These are phyloP conservation scores for Cladorrhinum samala DNA, from an alignment of 495 filamentous ascomycete genomes.

Conservation along the genomic window DNA sequence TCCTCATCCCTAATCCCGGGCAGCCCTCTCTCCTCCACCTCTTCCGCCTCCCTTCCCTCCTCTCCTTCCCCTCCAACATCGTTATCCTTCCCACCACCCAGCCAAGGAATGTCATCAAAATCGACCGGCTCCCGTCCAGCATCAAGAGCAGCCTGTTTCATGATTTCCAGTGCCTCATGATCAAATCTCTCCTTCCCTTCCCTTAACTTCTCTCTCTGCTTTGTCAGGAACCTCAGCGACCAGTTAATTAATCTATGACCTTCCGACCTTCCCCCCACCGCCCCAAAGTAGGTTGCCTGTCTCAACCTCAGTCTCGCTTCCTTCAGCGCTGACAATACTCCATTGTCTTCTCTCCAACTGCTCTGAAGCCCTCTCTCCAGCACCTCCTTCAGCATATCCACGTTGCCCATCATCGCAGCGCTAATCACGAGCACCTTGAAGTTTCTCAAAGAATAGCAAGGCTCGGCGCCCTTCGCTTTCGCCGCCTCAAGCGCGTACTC, in stretches of 20 bases:
- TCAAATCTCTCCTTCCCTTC: slow-evolving; percentile 15
- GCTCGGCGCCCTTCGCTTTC: slow-evolving; percentile 17
- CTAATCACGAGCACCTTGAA: slow-evolving; percentile 35
- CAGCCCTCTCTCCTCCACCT: too few species aligned
- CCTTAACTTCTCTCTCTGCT: slow-evolving; percentile 9
- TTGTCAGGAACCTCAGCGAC: slow-evolving; percentile 8
- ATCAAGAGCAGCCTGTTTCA: slow-evolving; percentile 22
- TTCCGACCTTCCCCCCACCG: not conserved
- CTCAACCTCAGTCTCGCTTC: slow-evolving; percentile 20
- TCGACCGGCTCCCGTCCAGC: slow-evolving; percentile 13
- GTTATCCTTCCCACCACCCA: slow-evolving; percentile 5
- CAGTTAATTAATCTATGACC: slow-evolving; percentile 9
- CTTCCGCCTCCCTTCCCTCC: not conserved
- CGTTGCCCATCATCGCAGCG: slow-evolving; percentile 32
- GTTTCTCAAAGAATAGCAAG: slow-evolving; percentile 31
- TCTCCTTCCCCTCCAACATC: not conserved
- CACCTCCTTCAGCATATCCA: slow-evolving; percentile 26
- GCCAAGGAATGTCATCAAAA: slow-evolving; percentile 20
- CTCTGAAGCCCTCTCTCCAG: slow-evolving; percentile 24
- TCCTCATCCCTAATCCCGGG: not conserved
- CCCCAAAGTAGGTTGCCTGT: not conserved
- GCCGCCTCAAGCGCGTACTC: slow-evolving; percentile 29
- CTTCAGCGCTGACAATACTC: slow-evolving; percentile 27
- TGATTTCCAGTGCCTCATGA: slow-evolving; percentile 17
- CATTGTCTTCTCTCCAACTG: slow-evolving; percentile 23